These are phyloP conservation scores for Comarum palustre DNA, from an alignment of 306 rosid species.

Conservation along the genomic window DNA sequence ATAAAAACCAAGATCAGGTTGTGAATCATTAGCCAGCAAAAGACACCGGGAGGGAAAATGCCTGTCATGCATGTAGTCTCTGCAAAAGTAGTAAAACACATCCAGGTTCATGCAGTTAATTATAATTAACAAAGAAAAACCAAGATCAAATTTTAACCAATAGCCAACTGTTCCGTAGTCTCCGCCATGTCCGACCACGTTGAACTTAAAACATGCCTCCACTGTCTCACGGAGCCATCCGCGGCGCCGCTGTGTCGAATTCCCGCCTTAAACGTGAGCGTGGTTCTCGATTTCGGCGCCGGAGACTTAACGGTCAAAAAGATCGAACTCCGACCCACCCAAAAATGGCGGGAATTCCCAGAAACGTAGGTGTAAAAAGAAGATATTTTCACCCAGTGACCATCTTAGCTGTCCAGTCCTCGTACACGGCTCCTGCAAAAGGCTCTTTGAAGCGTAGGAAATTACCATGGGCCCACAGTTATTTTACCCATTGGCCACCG, in stretches of 20 bases:
- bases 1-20: background rate
- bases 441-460: background rate
- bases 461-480: conserved; percentile 2
- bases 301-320: conserved; percentile 46
- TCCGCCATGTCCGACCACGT: conserved; percentile 31
- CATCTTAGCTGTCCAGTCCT: conserved; percentile 31
- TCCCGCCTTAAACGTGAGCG: conserved; percentile 5
- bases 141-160: background rate
- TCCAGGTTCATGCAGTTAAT: too few species aligned
- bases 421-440: conserved; percentile 28
- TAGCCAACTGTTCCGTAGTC: too few species aligned
- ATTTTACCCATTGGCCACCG: background rate
- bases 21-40: background rate
- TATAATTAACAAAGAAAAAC: background rate
- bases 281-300: conserved; percentile 51
- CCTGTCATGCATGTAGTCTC: background rate
- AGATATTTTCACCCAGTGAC: background rate
- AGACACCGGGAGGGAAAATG: background rate
- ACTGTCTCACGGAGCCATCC: conserved; percentile 37
- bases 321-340: background rate
- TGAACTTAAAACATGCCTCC: conserved; percentile 29
- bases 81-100: background rate
- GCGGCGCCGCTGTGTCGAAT: conserved; percentile 40
- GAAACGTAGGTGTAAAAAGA: background rate
- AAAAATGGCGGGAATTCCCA: conserved; percentile 35